Conservation (phyloP, 2,329 filamentous ascomycete species). For the Ceratocystis colombiana region DNA sequence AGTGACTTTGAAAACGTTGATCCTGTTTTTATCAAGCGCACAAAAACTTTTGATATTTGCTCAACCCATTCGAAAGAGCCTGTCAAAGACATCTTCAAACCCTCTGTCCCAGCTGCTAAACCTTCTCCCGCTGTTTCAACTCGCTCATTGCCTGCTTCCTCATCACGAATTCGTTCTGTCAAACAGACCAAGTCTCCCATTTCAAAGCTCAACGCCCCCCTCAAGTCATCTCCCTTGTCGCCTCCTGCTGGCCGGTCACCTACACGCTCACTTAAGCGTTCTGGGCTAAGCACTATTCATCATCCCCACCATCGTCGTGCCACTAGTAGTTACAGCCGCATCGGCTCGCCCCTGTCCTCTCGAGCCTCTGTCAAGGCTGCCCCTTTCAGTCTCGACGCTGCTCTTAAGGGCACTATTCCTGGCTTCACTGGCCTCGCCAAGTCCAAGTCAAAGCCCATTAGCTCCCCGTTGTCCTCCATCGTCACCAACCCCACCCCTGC, state of each 20-base stretch:
- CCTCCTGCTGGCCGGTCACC: conserved; percentile 68
- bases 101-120: conserved; percentile 32
- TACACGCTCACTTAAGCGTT: conserved; percentile 52
- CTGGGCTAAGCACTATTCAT: conserved; percentile 54
- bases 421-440: conserved; percentile 43
- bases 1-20: conserved; percentile 53
- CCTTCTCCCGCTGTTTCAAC: conserved; percentile 32
- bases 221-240: conserved; percentile 42
- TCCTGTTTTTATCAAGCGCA: conserved; percentile 49
- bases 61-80: conserved; percentile 33
- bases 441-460: conserved; percentile 8
- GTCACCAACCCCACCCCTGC: conserved; percentile 29
- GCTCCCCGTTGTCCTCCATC: conserved; percentile 30
- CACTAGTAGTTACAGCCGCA: conserved; percentile 53
- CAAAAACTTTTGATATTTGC: conserved; percentile 37
- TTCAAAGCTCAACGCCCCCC: conserved; percentile 36
- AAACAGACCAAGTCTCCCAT: conserved; percentile 46
- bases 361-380: conserved; percentile 39
- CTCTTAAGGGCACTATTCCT: conserved; percentile 64
- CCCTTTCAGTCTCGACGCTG: conserved; percentile 77
- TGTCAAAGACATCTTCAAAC: conserved; percentile 42
- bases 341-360: conserved; percentile 58
- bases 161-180: conserved; percentile 37
- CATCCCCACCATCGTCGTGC: conserved; percentile 38
- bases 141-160: conserved; percentile 30